Percentiles rank a stretch among this genome's conserved stretches.
Evolutionary conservation across 345 rosid genomes (phyloP).

Genomic region (Syzygium aromaticum): DNA sequence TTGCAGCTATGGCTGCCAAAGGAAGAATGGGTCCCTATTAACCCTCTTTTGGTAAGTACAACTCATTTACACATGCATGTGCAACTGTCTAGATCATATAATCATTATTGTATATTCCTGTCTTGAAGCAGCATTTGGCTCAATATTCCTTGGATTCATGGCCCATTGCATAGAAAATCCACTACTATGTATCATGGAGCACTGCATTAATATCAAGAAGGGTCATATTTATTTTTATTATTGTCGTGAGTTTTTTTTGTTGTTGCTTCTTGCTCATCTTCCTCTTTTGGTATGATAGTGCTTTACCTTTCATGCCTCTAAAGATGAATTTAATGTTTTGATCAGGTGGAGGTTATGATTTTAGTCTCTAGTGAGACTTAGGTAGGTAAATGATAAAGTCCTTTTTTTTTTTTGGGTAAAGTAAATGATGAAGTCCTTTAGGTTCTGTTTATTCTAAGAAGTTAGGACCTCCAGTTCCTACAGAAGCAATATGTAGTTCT

Average conservation of each 20-base stretch:
- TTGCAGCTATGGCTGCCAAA: conserved; percentile 92
- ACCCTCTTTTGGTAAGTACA: conserved; percentile 74
- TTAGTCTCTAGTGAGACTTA: not conserved
- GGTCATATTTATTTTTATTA: not conserved
- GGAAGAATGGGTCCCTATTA: conserved; percentile 86
- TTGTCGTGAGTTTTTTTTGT: not conserved
- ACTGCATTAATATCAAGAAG: not conserved
- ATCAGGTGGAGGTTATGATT: not conserved
- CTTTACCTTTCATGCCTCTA: not conserved
- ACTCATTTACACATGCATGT: not conserved
- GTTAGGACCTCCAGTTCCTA: not conserved
- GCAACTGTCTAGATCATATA: not conserved
- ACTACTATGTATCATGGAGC: not conserved
- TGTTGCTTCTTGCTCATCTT: not conserved
- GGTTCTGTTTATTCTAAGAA: not conserved
- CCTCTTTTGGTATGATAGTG: not conserved
- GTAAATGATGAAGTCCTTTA: not conserved
- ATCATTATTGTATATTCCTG: not conserved
- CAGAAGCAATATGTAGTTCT: not conserved
- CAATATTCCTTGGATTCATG: not conserved
- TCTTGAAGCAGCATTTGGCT: not conserved
- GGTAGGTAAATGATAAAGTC: not conserved
- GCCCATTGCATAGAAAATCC: not conserved
- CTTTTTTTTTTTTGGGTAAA: no score
- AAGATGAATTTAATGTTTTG: not conserved